Conservation (phyloP, 2,329 filamentous ascomycete species). For the Chaetomiaceae sp. region DNA sequence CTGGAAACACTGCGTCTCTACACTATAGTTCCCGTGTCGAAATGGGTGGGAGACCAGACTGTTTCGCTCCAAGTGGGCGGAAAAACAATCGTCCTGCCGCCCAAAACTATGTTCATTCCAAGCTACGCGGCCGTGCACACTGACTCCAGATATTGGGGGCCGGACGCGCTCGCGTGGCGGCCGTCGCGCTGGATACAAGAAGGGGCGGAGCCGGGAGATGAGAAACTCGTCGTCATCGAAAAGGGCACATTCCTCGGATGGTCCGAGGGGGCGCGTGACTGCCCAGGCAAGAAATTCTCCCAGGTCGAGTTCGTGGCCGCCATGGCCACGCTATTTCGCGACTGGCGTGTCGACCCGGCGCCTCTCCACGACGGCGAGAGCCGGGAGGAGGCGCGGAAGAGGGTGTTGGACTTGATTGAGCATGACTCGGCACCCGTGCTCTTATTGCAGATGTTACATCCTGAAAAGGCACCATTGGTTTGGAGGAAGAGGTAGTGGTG, state of each 20-base stretch:
- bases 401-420: conserved; percentile 24
- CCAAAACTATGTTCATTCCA: conserved; percentile 23
- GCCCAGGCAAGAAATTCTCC: conserved; percentile 32
- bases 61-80: conserved; percentile 19
- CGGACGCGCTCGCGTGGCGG: conserved; percentile 25
- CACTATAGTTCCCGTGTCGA: conserved; percentile 30
- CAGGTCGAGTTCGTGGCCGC: conserved; percentile 24
- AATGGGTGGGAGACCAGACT: conserved; percentile 24
- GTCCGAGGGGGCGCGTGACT: conserved; percentile 31
- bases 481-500: conserved; percentile 17
- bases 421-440: conserved; percentile 24
- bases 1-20: conserved; percentile 42
- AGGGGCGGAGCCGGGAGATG: conserved; percentile 12
- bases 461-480: conserved; percentile 24
- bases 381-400: conserved; percentile 16
- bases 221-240: conserved; percentile 12
- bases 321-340: conserved; percentile 26
- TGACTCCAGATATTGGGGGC: conserved; percentile 28
- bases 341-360: conserved; percentile 25
- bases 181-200: conserved; percentile 24
- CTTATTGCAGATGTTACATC: conserved; percentile 28
- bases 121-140: conserved; percentile 26
- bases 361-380: conserved; percentile 20
- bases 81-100: conserved; percentile 21
- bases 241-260: conserved; percentile 26